Base-by-base conservation (phyloP, 176 grass and related monocot species). In the Pharus latifolius region DNA sequence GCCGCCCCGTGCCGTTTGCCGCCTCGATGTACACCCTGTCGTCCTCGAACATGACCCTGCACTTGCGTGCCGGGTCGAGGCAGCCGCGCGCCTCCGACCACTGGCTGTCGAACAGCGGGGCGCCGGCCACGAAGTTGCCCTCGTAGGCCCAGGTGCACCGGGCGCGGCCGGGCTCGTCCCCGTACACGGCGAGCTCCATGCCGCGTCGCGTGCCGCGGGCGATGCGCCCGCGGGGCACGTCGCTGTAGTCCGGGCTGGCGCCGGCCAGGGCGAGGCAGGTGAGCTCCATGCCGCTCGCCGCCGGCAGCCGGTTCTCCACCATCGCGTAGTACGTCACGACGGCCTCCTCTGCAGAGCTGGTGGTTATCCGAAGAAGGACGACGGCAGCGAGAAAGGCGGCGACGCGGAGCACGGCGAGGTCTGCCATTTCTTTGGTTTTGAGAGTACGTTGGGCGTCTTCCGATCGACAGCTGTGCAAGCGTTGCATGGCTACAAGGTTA, bases 11-110 rank as follows among this genome's bases (percentile, higher is more conserved):
- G 17, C 40, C 74, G 23, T 20, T 38, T 33, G 75, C 61, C 50
- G 67, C 54, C 60, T 63, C 68, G 29, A 82, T 25, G 19, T 56
- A 8, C 10, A 73, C 59, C 4, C 8, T 11, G 35, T 38, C 47
- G 60, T 40, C 17, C 73, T 82, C 54, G 73, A 87, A 82, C 22
- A 87, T 60, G 74, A 78, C 7, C 56, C 68, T 72, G 74, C 84
- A 87, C 34, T 72, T 22, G 6, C 74, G 1, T 11, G n/a, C 16
- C 47, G 45, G 66, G 45, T 69, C 59, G 66, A 50, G 78, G 59
- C 78, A 82, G 3, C 4, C 9, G 18, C 1, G 3, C 4, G 67
- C 51, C 60, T 87, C 79, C 7, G 73, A 52, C 84, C 73, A 82
- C 67, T 52, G 53, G 13, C 53, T 33, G 73, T 87, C 73, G 29